Evolutionary conservation across 805 yeast species (phyloP).

Genomic region (Cyberlindnera misumaiensis): DNA sequence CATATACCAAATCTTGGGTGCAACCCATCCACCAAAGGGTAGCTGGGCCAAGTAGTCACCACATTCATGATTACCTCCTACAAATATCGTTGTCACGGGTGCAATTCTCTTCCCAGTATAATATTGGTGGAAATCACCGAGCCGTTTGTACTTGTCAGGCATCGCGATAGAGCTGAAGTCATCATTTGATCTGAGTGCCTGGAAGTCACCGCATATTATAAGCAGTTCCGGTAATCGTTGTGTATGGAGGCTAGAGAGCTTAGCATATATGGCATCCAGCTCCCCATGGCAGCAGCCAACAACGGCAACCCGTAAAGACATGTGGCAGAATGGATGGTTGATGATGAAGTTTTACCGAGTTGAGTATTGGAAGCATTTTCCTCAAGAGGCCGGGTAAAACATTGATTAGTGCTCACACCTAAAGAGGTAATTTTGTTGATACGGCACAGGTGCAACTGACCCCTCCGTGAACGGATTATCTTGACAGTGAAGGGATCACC

Average conservation of each 20-base stretch:
- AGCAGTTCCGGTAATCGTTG: slow-evolving; percentile 44
- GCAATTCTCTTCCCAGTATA: slow-evolving; percentile 55
- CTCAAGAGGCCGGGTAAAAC: too few relatives aligned
- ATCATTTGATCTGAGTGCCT: slow-evolving; percentile 56
- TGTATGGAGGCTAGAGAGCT: slow-evolving; percentile 20
- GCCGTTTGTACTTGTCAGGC: slow-evolving; percentile 64
- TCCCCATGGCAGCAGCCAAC: slow-evolving; percentile 93
- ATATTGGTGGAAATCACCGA: slow-evolving; percentile 80
- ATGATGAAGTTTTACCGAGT: too few relatives aligned
- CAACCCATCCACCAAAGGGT: slow-evolving; percentile 88
- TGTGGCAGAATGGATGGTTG: neutral
- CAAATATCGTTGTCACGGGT: slow-evolving; percentile 71
- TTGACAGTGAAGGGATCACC: too few relatives aligned
- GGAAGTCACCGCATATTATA: slow-evolving; percentile 88
- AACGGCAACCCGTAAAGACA: slow-evolving; percentile 45
- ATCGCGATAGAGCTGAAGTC: slow-evolving; percentile 71
- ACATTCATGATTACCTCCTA: slow-evolving; percentile 96
- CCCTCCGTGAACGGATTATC: too few relatives aligned
- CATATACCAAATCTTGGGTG: slow-evolving; percentile 77
- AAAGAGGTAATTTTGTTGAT: too few relatives aligned
- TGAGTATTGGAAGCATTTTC: too few relatives aligned
- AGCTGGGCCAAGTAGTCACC: slow-evolving; percentile 69
- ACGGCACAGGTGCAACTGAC: too few relatives aligned
- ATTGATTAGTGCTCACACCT: too few relatives aligned
- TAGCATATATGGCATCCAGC: slow-evolving; percentile 48